Conservation (phyloP, 345 rosid species). For the Geranium rotundifolium region DNA sequence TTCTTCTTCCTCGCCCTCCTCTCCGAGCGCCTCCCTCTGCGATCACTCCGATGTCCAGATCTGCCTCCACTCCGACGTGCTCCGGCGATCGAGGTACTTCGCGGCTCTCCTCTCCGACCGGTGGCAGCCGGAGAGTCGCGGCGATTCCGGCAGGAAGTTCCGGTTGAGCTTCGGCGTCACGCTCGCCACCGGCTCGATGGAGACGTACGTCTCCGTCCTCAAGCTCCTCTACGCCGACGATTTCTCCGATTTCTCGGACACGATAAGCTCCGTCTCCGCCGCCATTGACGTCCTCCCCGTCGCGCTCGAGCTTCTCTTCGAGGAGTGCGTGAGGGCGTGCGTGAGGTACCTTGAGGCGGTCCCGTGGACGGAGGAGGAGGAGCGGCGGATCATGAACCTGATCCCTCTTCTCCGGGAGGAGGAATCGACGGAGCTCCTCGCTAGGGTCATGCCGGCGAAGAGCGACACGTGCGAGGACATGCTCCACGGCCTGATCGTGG, state of each 20-base stretch:
- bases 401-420: slow-evolving; percentile 34
- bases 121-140: slow-evolving; percentile 23
- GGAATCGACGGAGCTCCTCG: slow-evolving; percentile 46
- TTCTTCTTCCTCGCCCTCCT: slow-evolving; percentile 11
- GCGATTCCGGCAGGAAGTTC: no score
- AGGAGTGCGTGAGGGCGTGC: slow-evolving; percentile 40
- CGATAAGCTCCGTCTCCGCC: slow-evolving; percentile 24
- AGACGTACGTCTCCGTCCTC: slow-evolving; percentile 30
- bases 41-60: slow-evolving; percentile 14
- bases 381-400: slow-evolving; percentile 30
- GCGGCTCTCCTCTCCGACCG: slow-evolving; percentile 51
- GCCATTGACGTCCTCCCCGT: slow-evolving; percentile 55
- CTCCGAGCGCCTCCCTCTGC: slow-evolving; percentile 8
- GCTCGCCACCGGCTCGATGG: slow-evolving; percentile 20
- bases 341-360: slow-evolving; percentile 49
- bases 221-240: slow-evolving; percentile 42
- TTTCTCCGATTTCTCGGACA: slow-evolving; percentile 20
- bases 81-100: slow-evolving; percentile 50
- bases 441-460: slow-evolving; percentile 28
- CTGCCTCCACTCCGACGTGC: slow-evolving; percentile 48
- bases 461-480: slow-evolving; percentile 42
- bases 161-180: no score
- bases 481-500: slow-evolving; percentile 41
- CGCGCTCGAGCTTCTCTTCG: slow-evolving; percentile 50
- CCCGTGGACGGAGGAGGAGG: slow-evolving; percentile 71